Conservation (phyloP, 1,284 basidiomycete genomes). For the Fomitiporia mediterranea region DNA sequence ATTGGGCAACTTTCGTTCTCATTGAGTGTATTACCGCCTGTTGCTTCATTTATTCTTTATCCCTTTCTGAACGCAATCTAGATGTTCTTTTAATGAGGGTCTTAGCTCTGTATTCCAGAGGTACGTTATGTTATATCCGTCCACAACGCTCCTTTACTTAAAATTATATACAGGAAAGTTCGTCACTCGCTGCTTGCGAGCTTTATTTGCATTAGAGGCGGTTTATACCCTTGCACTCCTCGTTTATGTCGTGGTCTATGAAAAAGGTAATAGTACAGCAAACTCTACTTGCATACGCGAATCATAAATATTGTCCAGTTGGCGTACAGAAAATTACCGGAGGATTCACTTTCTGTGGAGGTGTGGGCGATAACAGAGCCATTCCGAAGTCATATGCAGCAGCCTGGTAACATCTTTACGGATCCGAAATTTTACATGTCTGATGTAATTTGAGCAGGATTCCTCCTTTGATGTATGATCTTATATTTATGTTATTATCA, state of each 20-base stretch:
- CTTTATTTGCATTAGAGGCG: neutral
- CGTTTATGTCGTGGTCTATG: neutral
- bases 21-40: neutral
- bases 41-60: no score
- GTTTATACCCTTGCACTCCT: neutral
- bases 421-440: no score
- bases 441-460: neutral
- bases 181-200: neutral
- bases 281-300: no score
- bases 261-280: neutral
- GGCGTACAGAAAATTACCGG: neutral
- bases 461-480: neutral
- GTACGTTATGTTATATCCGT: neutral
- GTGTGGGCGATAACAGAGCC: neutral
- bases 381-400: neutral
- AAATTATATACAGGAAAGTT: neutral
- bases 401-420: no score
- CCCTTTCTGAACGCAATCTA: no score
- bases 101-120: conserved; percentile 8
- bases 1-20: neutral
- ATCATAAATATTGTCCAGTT: no score
- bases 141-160: neutral
- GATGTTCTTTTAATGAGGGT: conserved; percentile 14
- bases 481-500: neutral
- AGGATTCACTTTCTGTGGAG: neutral